These are phyloP conservation scores for Suillus variegatus DNA, from an alignment of 768 basidiomycete species.

Conservation along the genomic window DNA sequence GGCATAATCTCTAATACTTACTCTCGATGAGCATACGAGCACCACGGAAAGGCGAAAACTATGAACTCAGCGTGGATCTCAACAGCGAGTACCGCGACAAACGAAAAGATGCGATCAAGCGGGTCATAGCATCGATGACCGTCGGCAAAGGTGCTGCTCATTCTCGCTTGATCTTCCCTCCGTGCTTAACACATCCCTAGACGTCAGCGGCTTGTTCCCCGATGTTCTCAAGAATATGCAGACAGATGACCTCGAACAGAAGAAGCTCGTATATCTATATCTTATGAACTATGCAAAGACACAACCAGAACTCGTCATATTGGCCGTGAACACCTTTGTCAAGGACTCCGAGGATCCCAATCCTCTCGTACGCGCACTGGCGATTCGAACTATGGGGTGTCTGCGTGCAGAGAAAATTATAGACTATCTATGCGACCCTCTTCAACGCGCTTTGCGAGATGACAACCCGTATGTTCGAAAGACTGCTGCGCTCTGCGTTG, in stretches of 20 bases:
- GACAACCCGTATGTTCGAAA: slow-evolving; percentile 99
- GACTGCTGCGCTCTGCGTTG: slow-evolving; percentile 95
- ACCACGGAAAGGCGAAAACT: slow-evolving; percentile 88
- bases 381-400: slow-evolving; percentile 98
- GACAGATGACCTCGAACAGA: slow-evolving; percentile 98
- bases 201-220: slow-evolving; percentile 93
- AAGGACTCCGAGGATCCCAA: slow-evolving; percentile 97
- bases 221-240: slow-evolving; percentile 99
- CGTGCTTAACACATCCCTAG: slow-evolving; percentile 35
- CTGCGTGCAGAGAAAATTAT: slow-evolving; percentile 98
- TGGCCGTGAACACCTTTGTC: slow-evolving; percentile 99
- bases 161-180: slow-evolving; percentile 2
- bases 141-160: slow-evolving; percentile 85
- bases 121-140: slow-evolving; percentile 97
- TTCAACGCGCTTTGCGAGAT: slow-evolving; percentile 89
- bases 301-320: slow-evolving; percentile 97
- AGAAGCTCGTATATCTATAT: slow-evolving; percentile 99
- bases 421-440: slow-evolving; percentile 95
- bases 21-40: slow-evolving; percentile 48
- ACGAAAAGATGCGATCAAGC: slow-evolving; percentile 98
- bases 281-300: slow-evolving; percentile 99
- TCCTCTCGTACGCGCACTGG: slow-evolving; percentile 92
- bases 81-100: slow-evolving; percentile 96
- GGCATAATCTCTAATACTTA: slow-evolving; percentile 1
- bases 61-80: slow-evolving; percentile 93